Percentiles rank a stretch among this genome's conserved stretches.
phyloP scores from a whole-genome alignment of 2,329 filamentous ascomycete genomes.

The Ophiocordyceps camponoti-rufipedis region DNA sequence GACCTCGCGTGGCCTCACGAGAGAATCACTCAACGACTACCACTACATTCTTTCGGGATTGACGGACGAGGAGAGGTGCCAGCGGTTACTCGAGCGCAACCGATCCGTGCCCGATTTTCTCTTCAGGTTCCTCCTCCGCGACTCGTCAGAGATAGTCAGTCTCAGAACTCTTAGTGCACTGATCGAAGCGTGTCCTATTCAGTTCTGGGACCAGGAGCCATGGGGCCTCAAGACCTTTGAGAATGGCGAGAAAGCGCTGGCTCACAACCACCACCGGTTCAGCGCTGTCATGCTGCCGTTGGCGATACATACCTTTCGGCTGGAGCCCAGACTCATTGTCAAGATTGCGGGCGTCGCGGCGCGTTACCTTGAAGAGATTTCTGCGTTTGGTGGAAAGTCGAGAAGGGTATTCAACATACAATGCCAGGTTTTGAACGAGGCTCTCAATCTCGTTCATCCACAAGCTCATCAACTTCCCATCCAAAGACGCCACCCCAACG shows the following conservation, averaged over 20 bases:
- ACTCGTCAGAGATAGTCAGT: constrained; percentile 8
- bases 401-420: constrained; percentile 9
- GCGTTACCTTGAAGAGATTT: constrained; percentile 9
- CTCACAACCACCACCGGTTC: constrained; percentile 8
- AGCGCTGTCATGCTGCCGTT: constrained; percentile 9
- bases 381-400: constrained; percentile 2
- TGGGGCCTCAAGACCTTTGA: not conserved
- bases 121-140: constrained; percentile 12
- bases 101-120: constrained; percentile 11
- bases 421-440: constrained; percentile 14
- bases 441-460: constrained; percentile 10
- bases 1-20: constrained; percentile 6
- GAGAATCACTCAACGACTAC: constrained; percentile 9
- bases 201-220: constrained; percentile 2
- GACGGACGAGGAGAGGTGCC: constrained; percentile 14
- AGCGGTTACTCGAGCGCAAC: constrained; percentile 10
- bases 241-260: constrained; percentile 1
- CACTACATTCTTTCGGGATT: constrained; percentile 11
- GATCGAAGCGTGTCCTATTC: constrained; percentile 8
- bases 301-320: constrained; percentile 11
- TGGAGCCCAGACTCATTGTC: constrained; percentile 15
- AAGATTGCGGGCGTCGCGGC: constrained; percentile 11
- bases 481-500: constrained; percentile 10
- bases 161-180: constrained; percentile 8
- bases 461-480: constrained; percentile 7